Evolutionary conservation across 1,284 basidiomycete genomes (phyloP).

Genomic region (Bjerkandera adusta): DNA sequence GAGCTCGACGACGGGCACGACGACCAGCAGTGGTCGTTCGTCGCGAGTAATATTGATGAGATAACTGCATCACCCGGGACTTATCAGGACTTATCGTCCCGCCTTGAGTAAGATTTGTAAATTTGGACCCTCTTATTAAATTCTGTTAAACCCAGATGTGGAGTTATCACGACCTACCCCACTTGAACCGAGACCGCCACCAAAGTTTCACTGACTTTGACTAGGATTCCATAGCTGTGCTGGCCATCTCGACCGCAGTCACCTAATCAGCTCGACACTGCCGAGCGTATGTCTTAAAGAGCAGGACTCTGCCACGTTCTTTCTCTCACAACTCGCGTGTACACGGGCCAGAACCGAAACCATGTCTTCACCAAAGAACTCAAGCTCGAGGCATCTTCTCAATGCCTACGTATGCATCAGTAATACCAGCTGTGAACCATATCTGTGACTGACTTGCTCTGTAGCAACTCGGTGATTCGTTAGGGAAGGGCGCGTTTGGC

Average conservation of each 20-base stretch:
- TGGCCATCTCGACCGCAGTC: no score
- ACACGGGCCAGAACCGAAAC: background rate
- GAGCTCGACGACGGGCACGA: slow-evolving; percentile 8
- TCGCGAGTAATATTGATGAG: slow-evolving; percentile 3
- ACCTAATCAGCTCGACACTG: background rate
- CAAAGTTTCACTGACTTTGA: no score
- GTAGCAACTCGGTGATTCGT: slow-evolving; percentile 91
- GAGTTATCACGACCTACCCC: background rate
- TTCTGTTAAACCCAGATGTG: background rate
- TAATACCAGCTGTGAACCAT: background rate
- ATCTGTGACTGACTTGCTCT: background rate
- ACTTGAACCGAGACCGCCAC: slow-evolving; percentile 9
- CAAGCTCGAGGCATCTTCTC: slow-evolving; percentile 32
- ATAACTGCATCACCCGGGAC: slow-evolving; percentile 1
- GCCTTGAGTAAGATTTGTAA: no score
- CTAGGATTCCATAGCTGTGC: no score
- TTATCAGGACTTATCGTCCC: background rate
- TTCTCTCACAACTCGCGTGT: background rate
- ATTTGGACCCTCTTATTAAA: no score
- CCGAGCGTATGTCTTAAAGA: slow-evolving; percentile 7
- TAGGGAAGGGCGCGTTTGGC: slow-evolving; percentile 93
- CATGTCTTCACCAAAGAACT: slow-evolving; percentile 25
- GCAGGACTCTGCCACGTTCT: slow-evolving; percentile 10
- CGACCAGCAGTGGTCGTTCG: slow-evolving; percentile 9
- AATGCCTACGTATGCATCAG: slow-evolving; percentile 34